Evolutionary conservation across 2,329 filamentous ascomycete genomes (phyloP).

Genomic region (Elsinoe ampelina): DNA sequence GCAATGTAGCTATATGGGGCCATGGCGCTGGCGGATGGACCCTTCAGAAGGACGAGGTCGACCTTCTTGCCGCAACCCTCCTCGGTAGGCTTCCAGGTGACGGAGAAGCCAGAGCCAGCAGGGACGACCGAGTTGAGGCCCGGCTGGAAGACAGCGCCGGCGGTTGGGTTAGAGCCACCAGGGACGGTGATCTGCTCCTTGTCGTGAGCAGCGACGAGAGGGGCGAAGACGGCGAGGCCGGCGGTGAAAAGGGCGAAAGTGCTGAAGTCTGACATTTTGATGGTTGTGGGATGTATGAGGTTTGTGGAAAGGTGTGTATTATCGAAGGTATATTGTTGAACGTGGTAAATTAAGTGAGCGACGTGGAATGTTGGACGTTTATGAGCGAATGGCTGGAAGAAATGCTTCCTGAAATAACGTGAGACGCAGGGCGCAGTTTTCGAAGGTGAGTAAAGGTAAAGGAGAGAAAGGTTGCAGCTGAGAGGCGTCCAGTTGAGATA

Average conservation of each 20-base stretch:
- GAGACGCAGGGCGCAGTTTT: neutral
- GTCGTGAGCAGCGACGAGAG: slow-evolving; percentile 39
- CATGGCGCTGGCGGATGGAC: slow-evolving; percentile 45
- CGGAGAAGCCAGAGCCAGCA: slow-evolving; percentile 46
- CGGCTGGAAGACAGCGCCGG: slow-evolving; percentile 48
- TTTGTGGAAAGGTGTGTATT: neutral
- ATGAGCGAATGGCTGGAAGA: slow-evolving; percentile 11
- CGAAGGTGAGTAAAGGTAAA: neutral
- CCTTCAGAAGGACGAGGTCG: slow-evolving; percentile 52
- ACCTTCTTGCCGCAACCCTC: slow-evolving; percentile 33
- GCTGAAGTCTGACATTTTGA: slow-evolving; percentile 26
- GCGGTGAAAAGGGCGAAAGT: slow-evolving; percentile 44
- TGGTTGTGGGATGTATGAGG: slow-evolving; percentile 5
- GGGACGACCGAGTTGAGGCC: slow-evolving; percentile 45
- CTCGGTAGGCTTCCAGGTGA: slow-evolving; percentile 48
- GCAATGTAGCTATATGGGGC: slow-evolving; percentile 42
- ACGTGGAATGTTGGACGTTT: slow-evolving; percentile 10
- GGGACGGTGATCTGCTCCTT: slow-evolving; percentile 23
- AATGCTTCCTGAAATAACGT: slow-evolving; percentile 6
- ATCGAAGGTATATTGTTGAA: neutral
- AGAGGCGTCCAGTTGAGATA: slow-evolving; percentile 7
- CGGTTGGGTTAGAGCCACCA: slow-evolving; percentile 27
- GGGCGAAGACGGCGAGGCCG: slow-evolving; percentile 40
- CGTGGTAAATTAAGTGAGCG: neutral
- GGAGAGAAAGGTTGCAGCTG: neutral